Evolutionary conservation across 805 yeast species (phyloP).

Genomic region (Suhomyces prunicola): DNA sequence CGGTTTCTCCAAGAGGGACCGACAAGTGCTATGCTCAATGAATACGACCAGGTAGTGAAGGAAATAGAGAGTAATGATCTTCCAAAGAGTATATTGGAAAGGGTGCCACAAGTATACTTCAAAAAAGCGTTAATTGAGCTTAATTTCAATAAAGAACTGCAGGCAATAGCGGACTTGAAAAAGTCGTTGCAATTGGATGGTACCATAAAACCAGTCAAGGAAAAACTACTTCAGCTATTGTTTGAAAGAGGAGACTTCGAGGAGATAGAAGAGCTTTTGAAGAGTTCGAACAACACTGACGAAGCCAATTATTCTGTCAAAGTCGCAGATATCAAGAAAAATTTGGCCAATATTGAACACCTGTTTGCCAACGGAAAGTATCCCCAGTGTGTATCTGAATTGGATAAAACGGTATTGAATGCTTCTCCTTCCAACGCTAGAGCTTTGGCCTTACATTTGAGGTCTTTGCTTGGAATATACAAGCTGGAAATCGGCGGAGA

Average conservation of each 20-base stretch:
- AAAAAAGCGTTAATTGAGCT: conserved; percentile 62
- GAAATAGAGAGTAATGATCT: conserved; percentile 10
- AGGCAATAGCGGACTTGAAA: conserved; percentile 53
- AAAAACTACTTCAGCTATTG: conserved; percentile 46
- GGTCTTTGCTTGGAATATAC: conserved; percentile 16
- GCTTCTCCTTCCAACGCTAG: conserved; percentile 44
- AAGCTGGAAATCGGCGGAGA: conserved; percentile 1
- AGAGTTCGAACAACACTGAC: conserved; percentile 6
- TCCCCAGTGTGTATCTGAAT: conserved; percentile 23
- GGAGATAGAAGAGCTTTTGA: conserved; percentile 15
- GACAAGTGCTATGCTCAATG: conserved; percentile 21
- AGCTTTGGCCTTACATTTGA: conserved; percentile 30
- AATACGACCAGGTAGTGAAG: conserved; percentile 19
- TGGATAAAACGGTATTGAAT: conserved; percentile 22
- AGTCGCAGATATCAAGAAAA: conserved; percentile 10
- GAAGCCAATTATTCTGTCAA: conserved; percentile 2
- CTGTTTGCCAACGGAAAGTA: conserved; percentile 14
- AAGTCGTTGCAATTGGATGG: conserved; percentile 43
- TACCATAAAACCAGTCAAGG: conserved; percentile 46
- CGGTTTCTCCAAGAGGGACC: conserved; percentile 30
- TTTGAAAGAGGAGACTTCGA: conserved; percentile 52
- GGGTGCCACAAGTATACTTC: conserved; percentile 44
- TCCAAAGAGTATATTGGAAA: conserved; percentile 1
- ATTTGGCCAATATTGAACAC: conserved; percentile 10
- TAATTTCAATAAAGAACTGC: conserved; percentile 50